phyloP scores from a whole-genome alignment of 179 eudicot genomes.

The Actinidia polygama region DNA sequence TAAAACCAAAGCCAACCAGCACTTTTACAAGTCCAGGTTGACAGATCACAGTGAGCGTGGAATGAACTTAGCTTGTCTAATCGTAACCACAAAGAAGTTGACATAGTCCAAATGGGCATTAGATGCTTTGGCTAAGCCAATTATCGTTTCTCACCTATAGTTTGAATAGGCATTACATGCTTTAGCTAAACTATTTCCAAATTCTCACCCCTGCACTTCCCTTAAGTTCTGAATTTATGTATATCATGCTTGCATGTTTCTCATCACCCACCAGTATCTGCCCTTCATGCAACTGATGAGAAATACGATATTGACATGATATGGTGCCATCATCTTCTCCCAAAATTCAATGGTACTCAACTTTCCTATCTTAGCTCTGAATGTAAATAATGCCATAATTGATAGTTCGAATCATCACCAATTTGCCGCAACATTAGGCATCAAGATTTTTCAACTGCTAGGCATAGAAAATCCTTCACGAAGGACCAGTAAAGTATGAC shows the following conservation, averaged over 20 bases:
- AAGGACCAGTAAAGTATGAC: no score
- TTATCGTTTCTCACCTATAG: background rate
- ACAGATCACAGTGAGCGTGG: background rate
- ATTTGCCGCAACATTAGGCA: background rate
- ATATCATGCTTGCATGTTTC: slow-evolving; percentile 58
- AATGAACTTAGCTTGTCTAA: slow-evolving; percentile 6
- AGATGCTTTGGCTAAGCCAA: no score
- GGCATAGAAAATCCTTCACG: background rate
- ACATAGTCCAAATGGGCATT: no score
- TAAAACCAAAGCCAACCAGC: background rate
- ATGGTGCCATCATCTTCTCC: slow-evolving; percentile 62
- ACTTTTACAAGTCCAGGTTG: background rate
- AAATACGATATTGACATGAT: slow-evolving; percentile 52
- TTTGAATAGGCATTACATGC: background rate
- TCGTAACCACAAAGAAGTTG: no score
- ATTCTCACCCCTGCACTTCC: background rate
- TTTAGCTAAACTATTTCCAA: background rate
- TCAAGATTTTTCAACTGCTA: background rate
- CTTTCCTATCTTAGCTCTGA: slow-evolving; percentile 4
- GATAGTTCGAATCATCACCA: background rate
- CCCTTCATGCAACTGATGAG: slow-evolving; percentile 83
- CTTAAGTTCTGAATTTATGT: background rate
- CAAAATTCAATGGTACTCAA: slow-evolving; percentile 64
- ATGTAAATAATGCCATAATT: background rate
- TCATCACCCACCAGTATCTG: slow-evolving; percentile 88